Conservation (phyloP, 83 land plant species). For the Thuja plicata region DNA sequence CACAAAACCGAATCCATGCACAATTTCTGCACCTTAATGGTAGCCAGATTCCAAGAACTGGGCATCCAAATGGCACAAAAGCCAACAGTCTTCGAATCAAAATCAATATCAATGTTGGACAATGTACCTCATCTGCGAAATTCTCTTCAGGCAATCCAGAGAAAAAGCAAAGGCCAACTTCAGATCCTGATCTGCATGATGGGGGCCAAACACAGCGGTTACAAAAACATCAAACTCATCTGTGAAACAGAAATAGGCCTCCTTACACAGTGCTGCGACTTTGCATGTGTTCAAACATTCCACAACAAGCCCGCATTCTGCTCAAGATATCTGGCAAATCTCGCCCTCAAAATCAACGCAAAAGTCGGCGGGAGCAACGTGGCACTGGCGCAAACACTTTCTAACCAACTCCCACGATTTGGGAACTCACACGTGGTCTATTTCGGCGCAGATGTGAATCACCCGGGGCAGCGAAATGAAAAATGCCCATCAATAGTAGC, state of each 20-base stretch:
- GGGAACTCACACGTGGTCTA: slow-evolving; percentile 54
- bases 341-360: slow-evolving; percentile 75
- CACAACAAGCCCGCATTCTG: neutral
- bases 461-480: slow-evolving; percentile 49
- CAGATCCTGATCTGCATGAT: slow-evolving; percentile 49
- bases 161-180: neutral
- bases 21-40: neutral
- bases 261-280: slow-evolving; percentile 73
- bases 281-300: slow-evolving; percentile 28
- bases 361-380: slow-evolving; percentile 84
- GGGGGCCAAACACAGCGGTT: slow-evolving; percentile 35
- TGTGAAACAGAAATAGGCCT: slow-evolving; percentile 65
- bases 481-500: slow-evolving; percentile 74
- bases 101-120: slow-evolving; percentile 15
- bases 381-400: slow-evolving; percentile 41
- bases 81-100: neutral
- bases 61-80: slow-evolving; percentile 27
- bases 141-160: slow-evolving; percentile 2
- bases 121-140: slow-evolving; percentile 9
- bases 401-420: slow-evolving; percentile 21
- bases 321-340: slow-evolving; percentile 58
- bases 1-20: neutral
- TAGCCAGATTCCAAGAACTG: neutral
- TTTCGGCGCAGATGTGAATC: slow-evolving; percentile 88
- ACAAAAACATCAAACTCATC: slow-evolving; percentile 64